A percentile compares a stretch with the other conserved stretches of the same genome.
phyloP scores from a whole-genome alignment of 1,284 basidiomycete genomes.

The Sanguinoderma infundibulare region DNA sequence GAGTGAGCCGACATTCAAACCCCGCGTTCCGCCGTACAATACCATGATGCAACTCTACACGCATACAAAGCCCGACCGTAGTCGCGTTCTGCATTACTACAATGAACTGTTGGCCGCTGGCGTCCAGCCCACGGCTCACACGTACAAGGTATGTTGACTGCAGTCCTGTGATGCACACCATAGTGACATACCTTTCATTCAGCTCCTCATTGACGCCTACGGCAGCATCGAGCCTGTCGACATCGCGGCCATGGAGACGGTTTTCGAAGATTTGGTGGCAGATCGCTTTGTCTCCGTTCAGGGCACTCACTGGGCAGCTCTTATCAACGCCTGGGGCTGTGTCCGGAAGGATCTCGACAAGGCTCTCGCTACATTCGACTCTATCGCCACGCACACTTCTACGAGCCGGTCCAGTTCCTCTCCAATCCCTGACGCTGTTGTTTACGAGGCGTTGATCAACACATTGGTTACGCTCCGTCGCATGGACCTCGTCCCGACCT shows the following conservation, averaged over 20 bases:
- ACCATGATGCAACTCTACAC: slow-evolving; percentile 99
- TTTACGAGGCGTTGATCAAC: slow-evolving; percentile 92
- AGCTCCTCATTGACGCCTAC: slow-evolving; percentile 92
- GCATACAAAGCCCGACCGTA: slow-evolving; percentile 86
- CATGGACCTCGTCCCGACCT: slow-evolving; percentile 78
- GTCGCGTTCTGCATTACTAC: slow-evolving; percentile 80
- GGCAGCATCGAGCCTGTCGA: slow-evolving; percentile 88
- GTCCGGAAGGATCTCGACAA: slow-evolving; percentile 79
- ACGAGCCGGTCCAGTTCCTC: slow-evolving; percentile 33
- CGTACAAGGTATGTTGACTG: slow-evolving; percentile 81
- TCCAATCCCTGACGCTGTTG: slow-evolving; percentile 78
- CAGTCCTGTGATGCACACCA: neutral
- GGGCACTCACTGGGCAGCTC: slow-evolving; percentile 89
- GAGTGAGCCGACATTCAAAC: slow-evolving; percentile 74
- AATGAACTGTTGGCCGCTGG: slow-evolving; percentile 65
- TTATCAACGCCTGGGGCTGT: slow-evolving; percentile 92
- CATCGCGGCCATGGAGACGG: slow-evolving; percentile 72
- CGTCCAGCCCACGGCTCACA: slow-evolving; percentile 84
- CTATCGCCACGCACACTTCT: slow-evolving; percentile 62
- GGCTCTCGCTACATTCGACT: slow-evolving; percentile 82
- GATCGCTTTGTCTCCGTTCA: slow-evolving; percentile 66
- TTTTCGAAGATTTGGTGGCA: slow-evolving; percentile 65
- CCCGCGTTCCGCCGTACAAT: slow-evolving; percentile 93
- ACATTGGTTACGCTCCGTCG: slow-evolving; percentile 83
- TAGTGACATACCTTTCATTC: slow-evolving; percentile 26